Conservation (phyloP, 2,329 filamentous ascomycete species). For the Epichloe gansuensis region DNA sequence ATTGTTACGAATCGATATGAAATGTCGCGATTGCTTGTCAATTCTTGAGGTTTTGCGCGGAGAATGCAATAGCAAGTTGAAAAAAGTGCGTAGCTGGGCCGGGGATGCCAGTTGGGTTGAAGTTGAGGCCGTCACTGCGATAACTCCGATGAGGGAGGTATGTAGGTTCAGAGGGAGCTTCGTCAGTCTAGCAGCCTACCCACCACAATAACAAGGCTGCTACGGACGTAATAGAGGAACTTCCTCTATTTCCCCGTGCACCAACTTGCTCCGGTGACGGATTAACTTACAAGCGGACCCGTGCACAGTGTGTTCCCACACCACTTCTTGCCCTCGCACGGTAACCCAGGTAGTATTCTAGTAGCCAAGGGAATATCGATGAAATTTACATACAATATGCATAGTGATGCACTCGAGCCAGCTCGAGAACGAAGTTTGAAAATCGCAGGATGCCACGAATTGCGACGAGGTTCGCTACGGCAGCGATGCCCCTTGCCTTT, state of each 20-base stretch:
- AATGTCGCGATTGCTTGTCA: not conserved
- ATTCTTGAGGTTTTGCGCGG: not conserved
- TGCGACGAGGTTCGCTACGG: too few relatives aligned
- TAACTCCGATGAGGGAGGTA: not conserved
- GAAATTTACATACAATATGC: too few relatives aligned
- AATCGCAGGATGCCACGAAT: too few relatives aligned
- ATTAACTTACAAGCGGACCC: slow-evolving; percentile 1
- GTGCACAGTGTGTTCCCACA: not conserved
- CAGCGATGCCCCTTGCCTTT: too few relatives aligned
- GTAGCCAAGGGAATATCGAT: too few relatives aligned
- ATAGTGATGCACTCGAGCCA: too few relatives aligned
- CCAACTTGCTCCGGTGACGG: not conserved
- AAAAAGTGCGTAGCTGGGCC: not conserved
- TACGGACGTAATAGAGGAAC: not conserved
- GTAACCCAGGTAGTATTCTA: too few relatives aligned
- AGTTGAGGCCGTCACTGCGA: slow-evolving; percentile 1
- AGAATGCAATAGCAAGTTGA: not conserved
- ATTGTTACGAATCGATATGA: slow-evolving; percentile 27
- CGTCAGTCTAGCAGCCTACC: slow-evolving; percentile 28
- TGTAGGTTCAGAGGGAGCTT: slow-evolving; percentile 17
- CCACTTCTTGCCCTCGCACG: too few relatives aligned
- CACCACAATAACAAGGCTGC: not conserved
- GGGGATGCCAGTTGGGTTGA: slow-evolving; percentile 3
- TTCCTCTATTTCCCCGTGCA: not conserved
- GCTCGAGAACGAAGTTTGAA: too few relatives aligned